Evolutionary conservation across 768 basidiomycete genomes (phyloP), one percentile per base, ranked within the genome.

Genomic region (Mycena kentingensis): DNA sequence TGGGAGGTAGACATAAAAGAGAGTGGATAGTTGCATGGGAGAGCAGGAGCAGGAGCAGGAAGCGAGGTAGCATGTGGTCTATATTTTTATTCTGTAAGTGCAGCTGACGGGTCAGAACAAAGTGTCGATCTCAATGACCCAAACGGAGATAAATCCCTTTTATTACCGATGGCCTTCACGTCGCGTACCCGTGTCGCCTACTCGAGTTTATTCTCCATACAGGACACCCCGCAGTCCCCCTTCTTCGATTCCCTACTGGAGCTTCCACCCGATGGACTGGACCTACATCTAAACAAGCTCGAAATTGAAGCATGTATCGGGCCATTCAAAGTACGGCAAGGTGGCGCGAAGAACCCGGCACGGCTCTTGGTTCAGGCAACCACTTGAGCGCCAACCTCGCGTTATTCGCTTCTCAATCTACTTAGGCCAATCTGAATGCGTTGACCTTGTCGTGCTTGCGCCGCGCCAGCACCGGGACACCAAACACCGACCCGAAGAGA

Each of bases 401-500:
- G n/a, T n/a, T n/a, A n/a, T n/a, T n/a, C n/a, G n/a, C n/a, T n/a
- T n/a, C n/a, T n/a, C n/a, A n/a, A n/a, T n/a, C n/a, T 27, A 15
- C 41, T 5, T 24, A 59, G 58, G 48, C 51, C 11, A 60, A 46
- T 44, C 46, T 60, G 13, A 79, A 73, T 59, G 58, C 60, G 10
- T 61, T 87, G 22, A 84, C 85, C 62, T 62, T 64, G 13, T 66
- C 67, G 22, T 85, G 82, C 55, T 60, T 82, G 34, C 52, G 56
- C 8, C 69, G 74, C 48, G 71, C 75, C 10, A 73, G 67, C 19
- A 66, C 61, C n/a, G 60, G 63, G 10, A 57, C 65, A 25, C 65
- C 72, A 43, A 65, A 70, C 18, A 72, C 72, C 45, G 67, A 72
- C 44, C 65, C 63, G 46, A 74, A 70, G 53, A 69, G 53, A 1